Conservation (phyloP, 2,329 filamentous ascomycete genomes). For the Neoscytalidium dimidiatum region DNA sequence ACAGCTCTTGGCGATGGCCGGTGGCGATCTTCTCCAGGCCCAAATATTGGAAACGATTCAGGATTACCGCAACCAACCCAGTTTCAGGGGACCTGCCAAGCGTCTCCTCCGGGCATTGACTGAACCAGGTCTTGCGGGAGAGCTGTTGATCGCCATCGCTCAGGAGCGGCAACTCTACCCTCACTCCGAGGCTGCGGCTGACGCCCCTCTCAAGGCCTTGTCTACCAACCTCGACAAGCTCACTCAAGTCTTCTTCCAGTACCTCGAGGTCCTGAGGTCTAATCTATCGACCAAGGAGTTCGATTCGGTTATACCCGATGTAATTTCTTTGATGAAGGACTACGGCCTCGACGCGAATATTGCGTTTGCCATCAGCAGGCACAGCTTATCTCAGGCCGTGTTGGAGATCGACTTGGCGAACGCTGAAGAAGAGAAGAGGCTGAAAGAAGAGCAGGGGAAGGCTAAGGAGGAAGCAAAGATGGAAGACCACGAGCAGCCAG, state of each 20-base stretch:
- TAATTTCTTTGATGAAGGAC: conserved; percentile 71
- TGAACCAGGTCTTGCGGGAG: conserved; percentile 75
- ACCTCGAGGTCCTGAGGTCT: conserved; percentile 82
- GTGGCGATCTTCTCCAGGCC: conserved; percentile 75
- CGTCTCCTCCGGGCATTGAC: conserved; percentile 78
- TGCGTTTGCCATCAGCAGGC: conserved; percentile 13
- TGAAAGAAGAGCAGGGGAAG: conserved; percentile 29
- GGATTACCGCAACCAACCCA: conserved; percentile 68
- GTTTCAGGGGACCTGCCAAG: conserved; percentile 68
- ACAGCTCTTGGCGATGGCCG: conserved; percentile 85
- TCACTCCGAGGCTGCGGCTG: conserved; percentile 69
- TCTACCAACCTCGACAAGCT: conserved; percentile 89
- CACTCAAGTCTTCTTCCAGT: conserved; percentile 81
- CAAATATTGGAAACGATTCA: conserved; percentile 76
- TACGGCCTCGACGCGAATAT: conserved; percentile 67
- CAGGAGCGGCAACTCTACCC: conserved; percentile 88
- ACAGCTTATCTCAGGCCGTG: conserved; percentile 44
- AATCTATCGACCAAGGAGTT: conserved; percentile 78
- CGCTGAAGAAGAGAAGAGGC: conserved; percentile 26
- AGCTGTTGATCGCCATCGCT: conserved; percentile 84
- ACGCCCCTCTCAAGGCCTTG: conserved; percentile 84
- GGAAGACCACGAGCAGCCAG: conserved; percentile 22
- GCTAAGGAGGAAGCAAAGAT: conserved; percentile 28
- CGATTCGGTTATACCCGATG: conserved; percentile 72
- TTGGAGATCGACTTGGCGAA: conserved; percentile 41